A percentile compares a stretch with the other conserved stretches of the same genome.
Conservation (phyloP, 208 protist species). For the Trypanosoma cruzi region DNA sequence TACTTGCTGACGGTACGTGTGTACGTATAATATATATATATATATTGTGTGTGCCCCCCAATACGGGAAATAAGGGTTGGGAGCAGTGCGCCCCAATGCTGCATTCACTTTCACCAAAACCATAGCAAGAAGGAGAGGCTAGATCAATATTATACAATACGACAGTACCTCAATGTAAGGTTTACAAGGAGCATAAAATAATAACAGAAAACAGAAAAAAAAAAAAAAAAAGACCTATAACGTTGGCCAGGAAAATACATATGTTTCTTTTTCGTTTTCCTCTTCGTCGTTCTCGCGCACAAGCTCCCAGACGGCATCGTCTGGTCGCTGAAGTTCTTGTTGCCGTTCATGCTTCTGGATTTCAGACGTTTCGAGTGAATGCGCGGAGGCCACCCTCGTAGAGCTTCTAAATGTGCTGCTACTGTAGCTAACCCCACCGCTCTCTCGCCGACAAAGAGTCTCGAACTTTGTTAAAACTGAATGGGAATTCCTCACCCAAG, state of each 20-base stretch:
- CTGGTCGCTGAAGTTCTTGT: not conserved
- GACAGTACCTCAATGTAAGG: not conserved
- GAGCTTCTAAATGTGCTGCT: constrained; percentile 17
- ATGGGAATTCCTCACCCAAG: not conserved
- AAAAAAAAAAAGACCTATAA: constrained; percentile 24
- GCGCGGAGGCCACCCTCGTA: not conserved
- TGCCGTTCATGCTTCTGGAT: too few species aligned
- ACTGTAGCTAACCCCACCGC: constrained; percentile 5
- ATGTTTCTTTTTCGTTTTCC: not conserved
- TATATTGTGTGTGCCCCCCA: too few species aligned
- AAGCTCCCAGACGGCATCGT: constrained; percentile 16
- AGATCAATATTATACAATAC: not conserved
- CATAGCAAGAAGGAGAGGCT: not conserved
- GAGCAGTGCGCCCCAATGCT: not conserved
- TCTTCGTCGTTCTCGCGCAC: not conserved
- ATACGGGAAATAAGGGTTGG: too few species aligned
- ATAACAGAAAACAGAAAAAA: constrained; percentile 13
- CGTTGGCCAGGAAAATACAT: not conserved
- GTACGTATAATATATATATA: too few species aligned
- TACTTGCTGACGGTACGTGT: not conserved
- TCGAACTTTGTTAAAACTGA: not conserved
- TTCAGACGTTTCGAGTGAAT: not conserved
- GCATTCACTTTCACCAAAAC: not conserved
- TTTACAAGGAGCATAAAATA: constrained; percentile 6
- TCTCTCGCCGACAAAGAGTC: not conserved